Base-by-base conservation (phyloP, 2,329 filamentous ascomycete genomes). In the Exophiala mesophila region DNA sequence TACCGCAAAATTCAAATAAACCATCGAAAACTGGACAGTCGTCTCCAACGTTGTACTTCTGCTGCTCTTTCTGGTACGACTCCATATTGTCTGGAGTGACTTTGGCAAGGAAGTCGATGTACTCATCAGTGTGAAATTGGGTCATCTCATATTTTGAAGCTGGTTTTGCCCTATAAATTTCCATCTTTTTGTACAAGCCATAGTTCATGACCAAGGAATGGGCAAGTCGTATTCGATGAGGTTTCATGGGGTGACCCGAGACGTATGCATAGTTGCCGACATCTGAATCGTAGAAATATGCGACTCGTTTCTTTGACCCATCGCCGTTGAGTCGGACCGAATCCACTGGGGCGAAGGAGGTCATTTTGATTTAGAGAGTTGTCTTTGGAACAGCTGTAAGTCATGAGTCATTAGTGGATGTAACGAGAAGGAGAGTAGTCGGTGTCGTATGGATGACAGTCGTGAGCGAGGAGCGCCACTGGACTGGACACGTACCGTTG, bases 1-100 rank as follows among this genome's bases (percentile, higher is more conserved):
- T 83, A 13, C 78, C 79, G 55, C 80, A 83, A 60, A 83, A 84
- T 58, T 84, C 80, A 50, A 83, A 84, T 12, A 84, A 67, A 12
- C 80, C 80, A 54, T 84, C 80, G 48, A 84, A 84, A 1, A 84
- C 80, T 1, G 80, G 80, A 55, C 72, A 75, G 51, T 76, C 72
- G 41, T 76, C 80, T 40, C 80, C 80, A 42, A 83, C 79, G 47
- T 83, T 83, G 65, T 82, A 84, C 54, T 73, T 79, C 78, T 86
- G 83, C 63, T 97, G 89, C 63, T 98, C 92, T 57, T 89, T 85
- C 55, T 83, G 78, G 61, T 88, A 97, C 53, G 78, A 78, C 56
- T 98, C 94, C 87, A 97, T 97, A 63, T 98, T 98, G 69, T 98
- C 92, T 1, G 92, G 94, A 0, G 92, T 97, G 41, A 98, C 92